A percentile compares a stretch with the other conserved stretches of the same genome.
These are phyloP conservation scores for Ajuga chamaepitys DNA, from an alignment of 257 asterid species.

Conservation along the genomic window DNA sequence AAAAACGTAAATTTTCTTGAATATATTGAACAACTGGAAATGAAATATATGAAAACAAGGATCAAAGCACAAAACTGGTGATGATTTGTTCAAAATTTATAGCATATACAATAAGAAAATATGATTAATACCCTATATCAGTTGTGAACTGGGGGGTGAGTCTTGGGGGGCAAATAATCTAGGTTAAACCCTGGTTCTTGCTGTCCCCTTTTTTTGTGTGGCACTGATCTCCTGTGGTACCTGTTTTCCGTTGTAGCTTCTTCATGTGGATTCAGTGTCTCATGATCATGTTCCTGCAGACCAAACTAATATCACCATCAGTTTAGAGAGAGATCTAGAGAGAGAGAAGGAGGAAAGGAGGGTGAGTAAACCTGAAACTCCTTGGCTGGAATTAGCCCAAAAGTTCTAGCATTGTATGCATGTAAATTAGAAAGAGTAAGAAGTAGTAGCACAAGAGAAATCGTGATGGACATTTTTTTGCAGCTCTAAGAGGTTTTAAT, in stretches of 20 bases:
- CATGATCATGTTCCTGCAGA: conserved; percentile 27
- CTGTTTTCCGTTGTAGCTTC: too few species aligned
- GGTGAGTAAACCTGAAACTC: neutral
- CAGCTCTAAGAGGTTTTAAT: too few species aligned
- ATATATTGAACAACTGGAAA: neutral
- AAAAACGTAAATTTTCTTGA: too few species aligned
- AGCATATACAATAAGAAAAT: neutral
- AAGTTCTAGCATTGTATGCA: conserved; percentile 48
- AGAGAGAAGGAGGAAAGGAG: conserved; percentile 23
- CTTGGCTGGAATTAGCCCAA: conserved; percentile 8
- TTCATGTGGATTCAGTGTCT: conserved; percentile 9
- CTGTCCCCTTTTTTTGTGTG: conserved; percentile 33
- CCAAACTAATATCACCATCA: neutral
- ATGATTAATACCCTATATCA: neutral
- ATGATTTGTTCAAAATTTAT: neutral
- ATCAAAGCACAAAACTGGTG: neutral
- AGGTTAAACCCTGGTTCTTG: conserved; percentile 47
- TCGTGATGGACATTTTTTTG: conserved; percentile 29
- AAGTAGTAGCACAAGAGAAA: conserved; percentile 26
- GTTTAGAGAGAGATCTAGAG: neutral
- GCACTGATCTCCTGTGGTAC: conserved; percentile 34
- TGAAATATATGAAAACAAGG: neutral
- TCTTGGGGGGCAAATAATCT: conserved; percentile 70
- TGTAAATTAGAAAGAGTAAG: conserved; percentile 27
- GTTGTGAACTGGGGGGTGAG: conserved; percentile 59